Percentiles rank a stretch among this genome's conserved stretches.
phyloP scores from a whole-genome alignment of 768 basidiomycete genomes.

The Suillus decipiens region DNA sequence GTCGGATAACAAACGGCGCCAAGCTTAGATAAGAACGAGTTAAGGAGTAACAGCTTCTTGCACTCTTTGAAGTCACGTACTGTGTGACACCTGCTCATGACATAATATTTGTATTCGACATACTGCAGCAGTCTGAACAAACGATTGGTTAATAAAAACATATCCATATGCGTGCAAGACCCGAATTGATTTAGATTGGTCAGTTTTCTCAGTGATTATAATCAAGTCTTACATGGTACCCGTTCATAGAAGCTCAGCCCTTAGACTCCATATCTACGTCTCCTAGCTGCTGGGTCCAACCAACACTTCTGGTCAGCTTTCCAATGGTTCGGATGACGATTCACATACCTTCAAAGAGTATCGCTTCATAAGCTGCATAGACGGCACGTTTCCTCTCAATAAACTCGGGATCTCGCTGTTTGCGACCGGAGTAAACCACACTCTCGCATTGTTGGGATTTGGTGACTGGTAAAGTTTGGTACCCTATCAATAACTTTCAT shows the following conservation, averaged over 20 bases:
- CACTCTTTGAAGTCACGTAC: no score
- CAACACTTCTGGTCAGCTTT: constrained; percentile 51
- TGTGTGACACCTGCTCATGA: no score
- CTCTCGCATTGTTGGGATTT: constrained; percentile 61
- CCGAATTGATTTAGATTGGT: neutral
- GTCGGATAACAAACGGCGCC: neutral
- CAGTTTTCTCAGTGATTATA: neutral
- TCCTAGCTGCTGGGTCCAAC: constrained; percentile 53
- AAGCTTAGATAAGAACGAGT: neutral
- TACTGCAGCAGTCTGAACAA: no score
- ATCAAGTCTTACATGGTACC: neutral
- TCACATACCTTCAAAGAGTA: constrained; percentile 41
- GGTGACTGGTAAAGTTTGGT: constrained; percentile 20
- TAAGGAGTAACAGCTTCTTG: no score
- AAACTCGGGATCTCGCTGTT: constrained; percentile 47
- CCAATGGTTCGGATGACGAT: constrained; percentile 40
- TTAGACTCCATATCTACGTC: constrained; percentile 9
- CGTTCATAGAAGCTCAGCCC: neutral
- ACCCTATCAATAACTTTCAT: constrained; percentile 74
- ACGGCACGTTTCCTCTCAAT: constrained; percentile 26
- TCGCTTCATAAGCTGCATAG: constrained; percentile 28
- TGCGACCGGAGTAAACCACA: constrained; percentile 78
- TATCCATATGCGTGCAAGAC: neutral
- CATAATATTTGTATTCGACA: no score
- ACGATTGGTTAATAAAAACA: neutral